phyloP scores from a whole-genome alignment of 306 rosid genomes.

The Sophora flavescens region DNA sequence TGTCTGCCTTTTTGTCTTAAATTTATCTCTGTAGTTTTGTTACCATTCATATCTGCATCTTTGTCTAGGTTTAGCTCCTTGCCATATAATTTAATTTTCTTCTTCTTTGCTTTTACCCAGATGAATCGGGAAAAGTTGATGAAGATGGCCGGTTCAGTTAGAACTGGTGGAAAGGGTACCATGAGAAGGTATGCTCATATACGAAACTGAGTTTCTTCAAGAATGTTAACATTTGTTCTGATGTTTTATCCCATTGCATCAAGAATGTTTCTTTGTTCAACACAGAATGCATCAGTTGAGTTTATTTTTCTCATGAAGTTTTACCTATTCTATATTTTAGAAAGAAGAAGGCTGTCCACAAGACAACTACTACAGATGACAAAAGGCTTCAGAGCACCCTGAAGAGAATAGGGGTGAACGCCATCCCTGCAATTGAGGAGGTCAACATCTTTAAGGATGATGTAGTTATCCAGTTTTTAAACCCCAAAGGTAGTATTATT shows the following conservation, averaged over 20 bases:
- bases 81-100: slow-evolving; percentile 29
- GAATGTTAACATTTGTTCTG: neutral
- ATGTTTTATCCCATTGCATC: neutral
- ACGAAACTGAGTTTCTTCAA: neutral
- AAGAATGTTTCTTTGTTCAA: neutral
- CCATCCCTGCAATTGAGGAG: slow-evolving; percentile 95
- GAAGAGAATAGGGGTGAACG: slow-evolving; percentile 98
- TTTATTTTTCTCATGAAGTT: neutral
- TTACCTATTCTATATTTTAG: slow-evolving; percentile 49
- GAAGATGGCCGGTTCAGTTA: slow-evolving; percentile 97
- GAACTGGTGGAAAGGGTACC: slow-evolving; percentile 98
- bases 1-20: neutral
- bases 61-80: neutral
- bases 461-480: slow-evolving; percentile 86
- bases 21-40: neutral
- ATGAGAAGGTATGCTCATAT: slow-evolving; percentile 71
- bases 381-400: slow-evolving; percentile 98
- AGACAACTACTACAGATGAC: slow-evolving; percentile 95
- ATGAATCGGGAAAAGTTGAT: slow-evolving; percentile 83
- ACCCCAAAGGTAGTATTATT: slow-evolving; percentile 79
- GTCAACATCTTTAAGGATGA: slow-evolving; percentile 97
- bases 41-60: neutral
- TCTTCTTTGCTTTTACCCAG: slow-evolving; percentile 43
- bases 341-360: slow-evolving; percentile 99
- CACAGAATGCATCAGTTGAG: neutral